Conservation (phyloP, 2,329 filamentous ascomycete genomes). For the Ceratocystis ficicola region DNA sequence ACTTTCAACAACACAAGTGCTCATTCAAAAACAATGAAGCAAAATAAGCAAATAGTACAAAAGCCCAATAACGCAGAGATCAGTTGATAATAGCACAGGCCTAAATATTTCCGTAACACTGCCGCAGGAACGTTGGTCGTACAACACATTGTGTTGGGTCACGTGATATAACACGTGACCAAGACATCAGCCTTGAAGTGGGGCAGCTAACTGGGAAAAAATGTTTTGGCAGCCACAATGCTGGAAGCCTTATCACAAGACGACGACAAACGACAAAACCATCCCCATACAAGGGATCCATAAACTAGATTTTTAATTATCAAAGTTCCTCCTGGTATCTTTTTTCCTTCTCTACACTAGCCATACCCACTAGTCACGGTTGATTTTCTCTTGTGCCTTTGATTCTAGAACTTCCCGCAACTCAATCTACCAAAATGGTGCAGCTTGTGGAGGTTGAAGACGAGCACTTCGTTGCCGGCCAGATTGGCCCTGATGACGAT, state of each 20-base stretch:
- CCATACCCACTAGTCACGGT: not conserved
- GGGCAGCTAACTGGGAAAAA: conserved; percentile 5
- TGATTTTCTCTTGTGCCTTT: not conserved
- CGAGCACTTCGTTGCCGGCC: conserved; percentile 73
- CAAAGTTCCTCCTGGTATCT: conserved; percentile 15
- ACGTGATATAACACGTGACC: not conserved
- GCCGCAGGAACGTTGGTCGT: no score
- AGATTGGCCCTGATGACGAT: conserved; percentile 61
- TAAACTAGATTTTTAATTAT: no score
- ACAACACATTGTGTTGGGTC: not conserved
- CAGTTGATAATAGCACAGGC: not conserved
- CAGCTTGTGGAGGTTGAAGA: conserved; percentile 94
- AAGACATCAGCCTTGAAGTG: not conserved
- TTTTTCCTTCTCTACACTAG: not conserved
- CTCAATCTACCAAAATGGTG: conserved; percentile 55
- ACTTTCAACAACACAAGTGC: not conserved
- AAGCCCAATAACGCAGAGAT: not conserved
- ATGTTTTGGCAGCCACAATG: conserved; percentile 2
- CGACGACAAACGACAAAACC: not conserved
- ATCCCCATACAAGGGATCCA: no score
- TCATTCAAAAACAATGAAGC: not conserved
- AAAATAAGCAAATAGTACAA: not conserved
- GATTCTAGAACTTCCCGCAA: not conserved
- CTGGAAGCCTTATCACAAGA: conserved; percentile 1
- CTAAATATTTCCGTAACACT: not conserved